These are phyloP conservation scores for Mycena leptocephala DNA, from an alignment of 768 basidiomycete species.

Conservation along the genomic window DNA sequence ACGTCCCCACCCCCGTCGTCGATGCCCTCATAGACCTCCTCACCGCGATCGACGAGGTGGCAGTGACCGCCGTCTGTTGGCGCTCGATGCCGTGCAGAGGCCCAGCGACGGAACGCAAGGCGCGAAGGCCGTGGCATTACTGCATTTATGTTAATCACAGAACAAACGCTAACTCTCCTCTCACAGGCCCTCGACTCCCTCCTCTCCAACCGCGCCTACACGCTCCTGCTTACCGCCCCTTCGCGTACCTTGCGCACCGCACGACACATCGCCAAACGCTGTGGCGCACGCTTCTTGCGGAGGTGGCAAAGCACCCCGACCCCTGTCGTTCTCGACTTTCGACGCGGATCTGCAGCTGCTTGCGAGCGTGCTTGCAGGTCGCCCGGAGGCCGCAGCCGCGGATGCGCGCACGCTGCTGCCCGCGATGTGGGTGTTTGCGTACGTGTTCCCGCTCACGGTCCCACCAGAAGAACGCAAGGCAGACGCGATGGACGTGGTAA, in stretches of 20 bases:
- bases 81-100: no score
- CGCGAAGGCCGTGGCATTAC: no score
- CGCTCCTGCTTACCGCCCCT: constrained; percentile 60
- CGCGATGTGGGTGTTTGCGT: constrained; percentile 64
- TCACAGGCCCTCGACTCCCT: constrained; percentile 64
- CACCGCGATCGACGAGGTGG: no score
- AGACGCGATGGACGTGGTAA: constrained; percentile 44
- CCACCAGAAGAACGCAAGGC: constrained; percentile 38
- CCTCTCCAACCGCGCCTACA: constrained; percentile 54
- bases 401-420: constrained; percentile 51
- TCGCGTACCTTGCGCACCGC: constrained; percentile 68
- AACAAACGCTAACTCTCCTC: no score
- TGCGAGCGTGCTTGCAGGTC: constrained; percentile 51
- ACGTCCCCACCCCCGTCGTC: no score
- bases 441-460: constrained; percentile 60
- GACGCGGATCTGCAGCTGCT: constrained; percentile 48
- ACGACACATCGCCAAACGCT: constrained; percentile 49
- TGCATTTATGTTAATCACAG: no score
- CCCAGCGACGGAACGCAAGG: no score
- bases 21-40: no score
- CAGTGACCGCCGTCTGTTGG: no score
- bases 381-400: constrained; percentile 40
- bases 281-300: constrained; percentile 67
- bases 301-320: constrained; percentile 54
- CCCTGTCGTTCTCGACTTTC: constrained; percentile 18